A percentile compares a stretch with the other conserved stretches of the same genome.
These are phyloP conservation scores for Hyphopichia pseudoburtonii DNA, from an alignment of 1,139 yeast genomes.

Conservation along the genomic window DNA sequence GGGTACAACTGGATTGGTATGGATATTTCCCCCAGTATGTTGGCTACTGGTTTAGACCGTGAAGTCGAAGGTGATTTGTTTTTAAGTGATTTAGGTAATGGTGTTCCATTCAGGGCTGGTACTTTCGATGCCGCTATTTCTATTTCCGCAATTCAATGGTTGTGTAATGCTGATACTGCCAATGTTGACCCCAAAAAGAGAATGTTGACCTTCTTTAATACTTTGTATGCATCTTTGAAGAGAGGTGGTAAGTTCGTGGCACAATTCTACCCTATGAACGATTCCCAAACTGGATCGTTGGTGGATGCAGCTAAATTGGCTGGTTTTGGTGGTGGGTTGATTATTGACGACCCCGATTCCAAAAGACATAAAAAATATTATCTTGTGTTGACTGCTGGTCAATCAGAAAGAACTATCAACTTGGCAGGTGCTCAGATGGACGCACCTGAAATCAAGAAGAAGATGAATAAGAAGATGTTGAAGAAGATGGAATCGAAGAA, in stretches of 20 bases:
- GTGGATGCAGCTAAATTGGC: conserved; percentile 86
- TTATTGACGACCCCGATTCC: conserved; percentile 90
- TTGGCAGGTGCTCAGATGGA: conserved; percentile 81
- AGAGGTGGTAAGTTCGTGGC: conserved; percentile 98
- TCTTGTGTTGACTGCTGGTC: conserved; percentile 86
- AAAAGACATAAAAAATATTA: conserved; percentile 90
- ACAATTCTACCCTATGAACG: conserved; percentile 93
- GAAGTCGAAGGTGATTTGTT: conserved; percentile 93
- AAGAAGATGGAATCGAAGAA: conserved; percentile 71
- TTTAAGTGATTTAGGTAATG: conserved; percentile 88
- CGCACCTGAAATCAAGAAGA: conserved; percentile 46
- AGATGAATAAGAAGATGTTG: conserved; percentile 48
- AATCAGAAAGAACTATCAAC: conserved; percentile 66
- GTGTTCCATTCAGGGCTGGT: conserved; percentile 95
- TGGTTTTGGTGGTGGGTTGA: conserved; percentile 95
- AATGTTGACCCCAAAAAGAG: conserved; percentile 86
- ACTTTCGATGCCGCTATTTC: conserved; percentile 96
- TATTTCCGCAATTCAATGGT: conserved; percentile 96
- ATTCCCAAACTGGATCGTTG: conserved; percentile 76
- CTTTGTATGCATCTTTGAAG: conserved; percentile 79
- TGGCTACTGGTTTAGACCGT: conserved; percentile 89
- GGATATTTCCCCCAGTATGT: conserved; percentile 96
- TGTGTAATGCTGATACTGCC: conserved; percentile 90
- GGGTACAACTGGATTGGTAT: conserved; percentile 95
- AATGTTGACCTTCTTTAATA: conserved; percentile 77